These are phyloP conservation scores for Phytopythium ostracodes DNA, from an alignment of 352 stramenopile genomes.

Conservation along the genomic window DNA sequence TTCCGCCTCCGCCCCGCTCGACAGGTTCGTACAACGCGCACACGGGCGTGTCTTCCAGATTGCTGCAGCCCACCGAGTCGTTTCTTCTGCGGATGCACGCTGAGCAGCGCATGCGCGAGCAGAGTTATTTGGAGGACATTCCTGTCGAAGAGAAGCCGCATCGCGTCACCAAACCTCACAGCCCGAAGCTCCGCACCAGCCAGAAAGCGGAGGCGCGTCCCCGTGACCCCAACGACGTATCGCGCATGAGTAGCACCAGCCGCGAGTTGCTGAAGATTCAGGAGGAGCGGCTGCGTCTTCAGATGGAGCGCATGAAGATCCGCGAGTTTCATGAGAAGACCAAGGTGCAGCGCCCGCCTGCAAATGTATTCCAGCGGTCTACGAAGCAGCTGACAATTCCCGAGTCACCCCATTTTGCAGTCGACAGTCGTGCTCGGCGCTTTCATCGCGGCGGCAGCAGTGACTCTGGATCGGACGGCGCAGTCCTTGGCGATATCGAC, in stretches of 20 bases:
- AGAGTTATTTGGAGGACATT: slow-evolving; percentile 36
- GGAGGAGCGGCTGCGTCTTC: slow-evolving; percentile 57
- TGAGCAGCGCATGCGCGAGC: slow-evolving; percentile 51
- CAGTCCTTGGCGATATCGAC: neutral
- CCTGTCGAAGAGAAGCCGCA: slow-evolving; percentile 38
- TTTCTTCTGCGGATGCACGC: slow-evolving; percentile 55
- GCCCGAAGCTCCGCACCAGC: slow-evolving; percentile 33
- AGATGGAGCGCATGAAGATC: slow-evolving; percentile 71
- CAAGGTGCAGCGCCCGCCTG: slow-evolving; percentile 55
- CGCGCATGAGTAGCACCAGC: slow-evolving; percentile 70
- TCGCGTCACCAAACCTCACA: slow-evolving; percentile 47
- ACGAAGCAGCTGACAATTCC: slow-evolving; percentile 81
- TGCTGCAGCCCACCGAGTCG: slow-evolving; percentile 68
- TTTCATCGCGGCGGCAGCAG: slow-evolving; percentile 18
- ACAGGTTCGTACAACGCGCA: slow-evolving; percentile 3
- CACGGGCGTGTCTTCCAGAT: slow-evolving; percentile 29
- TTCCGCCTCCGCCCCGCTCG: neutral
- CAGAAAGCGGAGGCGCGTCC: slow-evolving; percentile 21
- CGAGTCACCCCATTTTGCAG: slow-evolving; percentile 57
- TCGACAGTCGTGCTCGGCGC: slow-evolving; percentile 50
- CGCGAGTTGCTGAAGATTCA: slow-evolving; percentile 75
- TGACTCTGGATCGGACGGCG: slow-evolving; percentile 17
- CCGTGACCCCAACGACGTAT: slow-evolving; percentile 36
- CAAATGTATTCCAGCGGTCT: slow-evolving; percentile 70
- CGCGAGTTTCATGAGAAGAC: slow-evolving; percentile 75